These are phyloP conservation scores for Cymbopogon flexuosus DNA, from an alignment of 202 grass and related monocot species.

Conservation along the genomic window DNA sequence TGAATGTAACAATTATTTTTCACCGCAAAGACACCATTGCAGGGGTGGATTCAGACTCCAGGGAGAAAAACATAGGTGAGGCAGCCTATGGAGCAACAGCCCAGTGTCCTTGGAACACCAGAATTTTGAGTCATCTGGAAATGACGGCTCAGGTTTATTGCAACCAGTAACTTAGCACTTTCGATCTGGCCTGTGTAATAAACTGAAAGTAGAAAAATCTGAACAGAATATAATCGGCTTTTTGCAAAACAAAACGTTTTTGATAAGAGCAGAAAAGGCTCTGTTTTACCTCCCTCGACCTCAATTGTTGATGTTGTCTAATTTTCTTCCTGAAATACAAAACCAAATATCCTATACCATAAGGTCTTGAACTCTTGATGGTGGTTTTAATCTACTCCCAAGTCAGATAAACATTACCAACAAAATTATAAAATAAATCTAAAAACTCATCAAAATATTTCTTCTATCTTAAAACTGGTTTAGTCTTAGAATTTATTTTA, in stretches of 20 bases:
- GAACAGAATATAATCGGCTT: too few relatives aligned
- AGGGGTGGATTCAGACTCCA: not conserved
- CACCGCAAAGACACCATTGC: not conserved
- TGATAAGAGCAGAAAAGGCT: too few relatives aligned
- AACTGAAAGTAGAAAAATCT: too few relatives aligned
- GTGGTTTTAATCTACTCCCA: not conserved
- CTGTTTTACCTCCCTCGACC: too few relatives aligned
- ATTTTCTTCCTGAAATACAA: not conserved
- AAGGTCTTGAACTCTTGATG: not conserved
- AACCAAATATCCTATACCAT: not conserved
- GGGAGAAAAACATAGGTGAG: not conserved
- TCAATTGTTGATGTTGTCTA: not conserved
- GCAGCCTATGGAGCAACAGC: not conserved
- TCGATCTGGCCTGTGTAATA: too few relatives aligned
- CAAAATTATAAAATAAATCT: not conserved
- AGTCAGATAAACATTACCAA: too few relatives aligned
- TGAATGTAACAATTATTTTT: constrained; percentile 1
- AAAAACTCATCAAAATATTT: not conserved
- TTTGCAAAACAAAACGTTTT: too few relatives aligned
- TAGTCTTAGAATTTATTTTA: not conserved
- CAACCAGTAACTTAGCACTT: not conserved
- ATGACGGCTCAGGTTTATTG: not conserved
- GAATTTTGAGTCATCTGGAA: not conserved
- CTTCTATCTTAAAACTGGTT: not conserved
- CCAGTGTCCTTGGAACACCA: not conserved